Evolutionary conservation across 2,329 filamentous ascomycete genomes (phyloP).

Genomic region (Elsinoe australis): DNA sequence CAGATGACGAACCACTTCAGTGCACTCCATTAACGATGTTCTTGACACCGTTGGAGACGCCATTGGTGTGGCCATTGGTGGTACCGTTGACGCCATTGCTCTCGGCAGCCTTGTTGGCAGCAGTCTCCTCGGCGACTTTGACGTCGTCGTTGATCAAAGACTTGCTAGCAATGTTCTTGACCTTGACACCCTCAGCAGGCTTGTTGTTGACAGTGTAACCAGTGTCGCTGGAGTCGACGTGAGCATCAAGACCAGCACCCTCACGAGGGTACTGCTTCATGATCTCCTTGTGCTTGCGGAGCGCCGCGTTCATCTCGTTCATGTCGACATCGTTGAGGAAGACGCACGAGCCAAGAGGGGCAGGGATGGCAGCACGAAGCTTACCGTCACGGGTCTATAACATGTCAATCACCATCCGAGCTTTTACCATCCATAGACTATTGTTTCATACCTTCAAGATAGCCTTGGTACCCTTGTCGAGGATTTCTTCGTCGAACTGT

Average conservation of each 20-base stretch:
- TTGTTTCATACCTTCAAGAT: conserved; percentile 48
- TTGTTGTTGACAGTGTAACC: conserved; percentile 47
- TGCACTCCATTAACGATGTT: conserved; percentile 18
- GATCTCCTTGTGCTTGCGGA: conserved; percentile 56
- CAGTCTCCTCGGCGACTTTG: conserved; percentile 16
- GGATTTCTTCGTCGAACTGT: conserved; percentile 57
- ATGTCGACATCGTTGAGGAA: conserved; percentile 61
- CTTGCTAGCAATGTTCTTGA: conserved; percentile 26
- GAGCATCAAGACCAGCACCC: conserved; percentile 61
- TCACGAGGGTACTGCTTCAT: conserved; percentile 56
- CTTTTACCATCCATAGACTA: not conserved
- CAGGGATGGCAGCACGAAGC: conserved; percentile 60
- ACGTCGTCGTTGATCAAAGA: conserved; percentile 33
- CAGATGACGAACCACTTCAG: conserved; percentile 6
- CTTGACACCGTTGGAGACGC: conserved; percentile 19
- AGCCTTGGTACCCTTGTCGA: conserved; percentile 58
- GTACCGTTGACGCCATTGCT: conserved; percentile 24
- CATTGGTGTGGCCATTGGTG: conserved; percentile 24
- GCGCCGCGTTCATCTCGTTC: conserved; percentile 54
- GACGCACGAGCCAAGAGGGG: conserved; percentile 56
- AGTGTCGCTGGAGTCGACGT: conserved; percentile 61
- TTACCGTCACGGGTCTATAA: conserved; percentile 55
- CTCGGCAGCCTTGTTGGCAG: conserved; percentile 13
- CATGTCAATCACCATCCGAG: conserved; percentile 5
- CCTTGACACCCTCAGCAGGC: conserved; percentile 30